Evolutionary conservation across 768 basidiomycete genomes (phyloP), one percentile per base, ranked within the genome.

Genomic region (Calvatia gigantea): DNA sequence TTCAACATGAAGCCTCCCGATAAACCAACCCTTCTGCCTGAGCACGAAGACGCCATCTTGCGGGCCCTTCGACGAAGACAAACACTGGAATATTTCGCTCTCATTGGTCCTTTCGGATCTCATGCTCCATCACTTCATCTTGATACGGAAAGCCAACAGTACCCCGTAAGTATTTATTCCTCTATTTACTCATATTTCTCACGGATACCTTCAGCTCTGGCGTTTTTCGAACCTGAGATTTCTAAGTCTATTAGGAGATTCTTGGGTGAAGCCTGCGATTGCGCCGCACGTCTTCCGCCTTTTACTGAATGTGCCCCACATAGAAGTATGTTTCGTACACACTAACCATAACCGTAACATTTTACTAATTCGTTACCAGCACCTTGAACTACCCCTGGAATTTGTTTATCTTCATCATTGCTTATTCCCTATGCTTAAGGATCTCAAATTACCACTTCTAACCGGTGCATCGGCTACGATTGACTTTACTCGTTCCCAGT

Each of bases 321-420:
- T 73, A 44, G 70, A 73, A 63, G 69, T 67, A 59, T 21, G 63
- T 57, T 25, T 17, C n/a, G 8, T 23, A 27, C 19, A 5, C 28
- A 25, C 38, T 3, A 35, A n/a, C 12, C 2, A 12, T 33, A 38
- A 11, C 32, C 45, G 54, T 53, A 28, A 41, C 42, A 12, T 17
- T 21, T 31, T 57, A 23, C 29, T 17, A 15, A 14, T 25, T 27
- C 19, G 44, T 32, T 42, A 31, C 11, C 52, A 80, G 76, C 70
- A 69, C 49, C 65, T 82, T 29, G 71, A 76, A 63, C 63, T 80
- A 5, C 80, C 80, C 17, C 69, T 78, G 60, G 79, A 82, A 58
- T 71, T 78, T 47, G 60, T 63, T 11, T 62, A 69, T 9, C 68
- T 80, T 35, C 61, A 65, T 9, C 66, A 70, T 9, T 70, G 70